Conservation (phyloP, 2,329 filamentous ascomycete species). For the Ilyonectria destructans region DNA sequence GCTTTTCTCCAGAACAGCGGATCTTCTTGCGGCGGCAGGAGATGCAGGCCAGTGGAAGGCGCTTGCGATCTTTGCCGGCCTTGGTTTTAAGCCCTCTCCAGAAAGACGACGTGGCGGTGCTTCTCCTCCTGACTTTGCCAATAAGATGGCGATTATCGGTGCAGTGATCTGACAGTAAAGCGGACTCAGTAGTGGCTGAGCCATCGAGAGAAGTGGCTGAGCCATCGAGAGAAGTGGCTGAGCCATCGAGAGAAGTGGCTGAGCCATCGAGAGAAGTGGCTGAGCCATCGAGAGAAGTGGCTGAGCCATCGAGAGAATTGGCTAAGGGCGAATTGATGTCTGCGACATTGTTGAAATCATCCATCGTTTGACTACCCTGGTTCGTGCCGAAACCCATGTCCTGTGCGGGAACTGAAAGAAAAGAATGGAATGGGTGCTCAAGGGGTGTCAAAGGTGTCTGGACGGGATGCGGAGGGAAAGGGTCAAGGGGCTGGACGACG, state of each 20-base stretch:
- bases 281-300: conserved; percentile 53
- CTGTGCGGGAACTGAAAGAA: conserved; percentile 43
- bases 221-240: too few relatives aligned
- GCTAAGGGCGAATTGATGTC: conserved; percentile 61
- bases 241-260: too few relatives aligned
- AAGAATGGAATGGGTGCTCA: conserved; percentile 45
- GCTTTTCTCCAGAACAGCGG: conserved; percentile 96
- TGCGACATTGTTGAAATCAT: conserved; percentile 63
- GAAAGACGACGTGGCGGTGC: conserved; percentile 71
- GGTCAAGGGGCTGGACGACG: conserved; percentile 49
- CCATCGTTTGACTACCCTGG: conserved; percentile 51
- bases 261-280: too few relatives aligned
- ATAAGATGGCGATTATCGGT: conserved; percentile 70
- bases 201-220: too few relatives aligned
- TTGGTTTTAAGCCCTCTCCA: conserved; percentile 92
- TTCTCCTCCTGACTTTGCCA: conserved; percentile 72
- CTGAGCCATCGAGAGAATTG: conserved; percentile 68
- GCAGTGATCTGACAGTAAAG: conserved; percentile 63
- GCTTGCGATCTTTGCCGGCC: conserved; percentile 95
- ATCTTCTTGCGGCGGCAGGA: conserved; percentile 98
- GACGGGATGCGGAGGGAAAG: conserved; percentile 50
- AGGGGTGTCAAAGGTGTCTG: too few relatives aligned
- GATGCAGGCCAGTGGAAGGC: conserved; percentile 95
- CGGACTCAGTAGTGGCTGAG: conserved; percentile 67
- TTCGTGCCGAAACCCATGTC: conserved; percentile 47